Evolutionary conservation across 495 filamentous ascomycete species (phyloP).

Genomic region (Penicillium cosmopolitanum): DNA sequence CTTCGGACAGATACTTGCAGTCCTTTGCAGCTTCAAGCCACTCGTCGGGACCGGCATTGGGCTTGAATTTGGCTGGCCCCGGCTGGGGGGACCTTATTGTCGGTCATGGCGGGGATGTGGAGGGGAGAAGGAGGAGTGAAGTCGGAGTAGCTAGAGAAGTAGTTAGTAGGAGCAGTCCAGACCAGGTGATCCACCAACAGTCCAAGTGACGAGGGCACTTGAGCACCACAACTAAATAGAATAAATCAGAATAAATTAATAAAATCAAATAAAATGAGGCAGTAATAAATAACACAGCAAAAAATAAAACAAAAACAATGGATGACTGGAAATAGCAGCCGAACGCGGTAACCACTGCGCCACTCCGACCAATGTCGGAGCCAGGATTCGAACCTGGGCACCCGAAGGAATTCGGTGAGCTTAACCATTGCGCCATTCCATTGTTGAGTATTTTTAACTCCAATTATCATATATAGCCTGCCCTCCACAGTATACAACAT

Average conservation of each 20-base stretch:
- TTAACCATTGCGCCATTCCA: constrained; percentile 8
- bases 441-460: constrained; percentile 4
- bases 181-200: background rate
- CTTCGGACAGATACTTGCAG: constrained; percentile 94
- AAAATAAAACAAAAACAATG: constrained; percentile 4
- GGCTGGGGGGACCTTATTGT: constrained; percentile 81
- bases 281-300: background rate
- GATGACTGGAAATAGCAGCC: constrained; percentile 5
- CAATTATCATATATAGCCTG: background rate
- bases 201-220: too few species aligned
- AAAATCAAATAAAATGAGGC: background rate
- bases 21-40: constrained; percentile 95
- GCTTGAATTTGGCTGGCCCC: constrained; percentile 81
- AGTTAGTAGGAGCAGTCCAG: constrained; percentile 2
- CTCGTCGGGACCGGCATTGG: constrained; percentile 86
- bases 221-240: too few species aligned
- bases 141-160: constrained; percentile 8
- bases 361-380: constrained; percentile 9
- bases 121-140: constrained; percentile 10
- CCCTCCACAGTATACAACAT: too few species aligned
- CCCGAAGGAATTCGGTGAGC: constrained; percentile 9
- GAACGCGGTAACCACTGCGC: constrained; percentile 9
- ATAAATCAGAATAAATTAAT: background rate
- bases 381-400: constrained; percentile 9
- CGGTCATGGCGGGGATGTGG: constrained; percentile 37